Evolutionary conservation across 2,329 filamentous ascomycete genomes (phyloP).

Genomic region (Periglandula ipomoeae): DNA sequence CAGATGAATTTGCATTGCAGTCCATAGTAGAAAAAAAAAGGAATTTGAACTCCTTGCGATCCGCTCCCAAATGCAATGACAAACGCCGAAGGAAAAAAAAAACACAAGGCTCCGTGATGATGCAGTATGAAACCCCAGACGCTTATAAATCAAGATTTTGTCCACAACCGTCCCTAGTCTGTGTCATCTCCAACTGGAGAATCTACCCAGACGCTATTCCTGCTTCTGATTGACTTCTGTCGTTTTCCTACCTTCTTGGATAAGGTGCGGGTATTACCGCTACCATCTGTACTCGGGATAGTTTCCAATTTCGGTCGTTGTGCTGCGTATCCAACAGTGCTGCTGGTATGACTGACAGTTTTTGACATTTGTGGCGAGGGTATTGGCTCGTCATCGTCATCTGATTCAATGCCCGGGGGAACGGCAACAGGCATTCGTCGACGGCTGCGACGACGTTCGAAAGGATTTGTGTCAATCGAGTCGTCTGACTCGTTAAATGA

Average conservation of each 20-base stretch:
- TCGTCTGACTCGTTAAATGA: constrained; percentile 29
- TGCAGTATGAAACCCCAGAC: not conserved
- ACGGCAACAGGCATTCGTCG: constrained; percentile 20
- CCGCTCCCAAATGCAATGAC: constrained; percentile 10
- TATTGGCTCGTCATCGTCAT: constrained; percentile 24
- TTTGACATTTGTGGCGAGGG: constrained; percentile 15
- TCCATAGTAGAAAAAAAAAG: constrained; percentile 6
- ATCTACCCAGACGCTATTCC: constrained; percentile 16
- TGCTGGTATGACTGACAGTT: constrained; percentile 18
- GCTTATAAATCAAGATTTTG: not conserved
- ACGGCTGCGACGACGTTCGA: constrained; percentile 18
- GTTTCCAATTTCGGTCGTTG: constrained; percentile 37
- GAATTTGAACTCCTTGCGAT: constrained; percentile 8
- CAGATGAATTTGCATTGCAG: not conserved
- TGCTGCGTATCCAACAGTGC: constrained; percentile 22
- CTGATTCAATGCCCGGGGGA: constrained; percentile 22
- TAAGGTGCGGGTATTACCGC: constrained; percentile 17
- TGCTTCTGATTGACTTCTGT: constrained; percentile 20
- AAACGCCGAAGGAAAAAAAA: constrained; percentile 8
- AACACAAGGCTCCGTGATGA: not conserved
- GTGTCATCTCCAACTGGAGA: constrained; percentile 30
- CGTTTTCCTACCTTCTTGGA: constrained; percentile 22
- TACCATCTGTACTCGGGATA: constrained; percentile 33
- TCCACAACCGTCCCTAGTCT: constrained; percentile 15
- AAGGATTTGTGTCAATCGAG: constrained; percentile 17